Base-by-base conservation (phyloP, 1,139 yeast genomes). In the Saccharomycopsis hybrid region DNA sequence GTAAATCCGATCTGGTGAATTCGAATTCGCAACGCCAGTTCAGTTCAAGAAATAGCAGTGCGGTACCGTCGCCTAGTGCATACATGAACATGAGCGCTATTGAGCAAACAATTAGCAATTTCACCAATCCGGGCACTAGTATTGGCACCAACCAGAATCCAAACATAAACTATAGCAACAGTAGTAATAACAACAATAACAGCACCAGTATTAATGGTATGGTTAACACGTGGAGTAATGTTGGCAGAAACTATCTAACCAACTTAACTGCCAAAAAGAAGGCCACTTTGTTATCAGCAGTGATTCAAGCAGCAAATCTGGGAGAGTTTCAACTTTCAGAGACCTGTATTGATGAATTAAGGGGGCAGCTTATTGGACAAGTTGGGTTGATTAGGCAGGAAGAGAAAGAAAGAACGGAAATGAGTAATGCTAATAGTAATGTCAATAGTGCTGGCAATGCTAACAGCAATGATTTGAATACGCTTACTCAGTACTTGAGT, bases 241-340 rank as follows among this genome's bases (percentile, higher is more conserved):
- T n/a, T n/a, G n/a, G n/a, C n/a, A 28, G 33, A 9, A 41, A 11
- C 24, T 18, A 41, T 25, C 27, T 46, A 28, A 25, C 24, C 18
- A 46, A 37, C 32, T 30, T 48, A 24, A 47, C 50, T 5, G 45
- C 52, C 4, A 37, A 35, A 31, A 45, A 48, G 30, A 48, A 51
- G 32, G 51, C 47, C 3, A 37, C 40, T 33, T 33, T 44, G 33
- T 37, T 48, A 13, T 39, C 47, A 8, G 47, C 51, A 3, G 50
- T 54, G 27, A 40, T 53, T 2, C 44, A 30, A 27, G 48, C 55
- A 4, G 50, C 56, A 2, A 45, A 35, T 24, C 45, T 44, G 27
- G 53, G 53, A 4, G 54, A 51, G 39, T 43, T 54, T 41, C 42
- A 46, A 27, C 41, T 54, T 8, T 48, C 51, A 9, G 45, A 51